phyloP scores from a whole-genome alignment of 2,329 filamentous ascomycete species.

The Xylariaceae sp. region DNA sequence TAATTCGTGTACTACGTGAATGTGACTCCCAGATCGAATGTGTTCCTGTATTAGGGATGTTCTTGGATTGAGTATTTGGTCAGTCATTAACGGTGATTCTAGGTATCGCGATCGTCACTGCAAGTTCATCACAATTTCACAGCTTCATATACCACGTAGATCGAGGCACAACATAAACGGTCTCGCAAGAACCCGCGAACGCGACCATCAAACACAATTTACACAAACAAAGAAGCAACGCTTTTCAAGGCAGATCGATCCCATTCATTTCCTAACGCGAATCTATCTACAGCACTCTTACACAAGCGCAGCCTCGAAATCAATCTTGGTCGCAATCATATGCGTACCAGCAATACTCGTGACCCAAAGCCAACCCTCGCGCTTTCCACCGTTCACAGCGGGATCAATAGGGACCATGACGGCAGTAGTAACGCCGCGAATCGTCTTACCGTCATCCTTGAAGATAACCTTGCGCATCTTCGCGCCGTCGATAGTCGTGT shows the following conservation, averaged over 20 bases:
- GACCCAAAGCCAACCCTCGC: slow-evolving; percentile 52
- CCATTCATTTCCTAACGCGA: neutral
- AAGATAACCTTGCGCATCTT: slow-evolving; percentile 43
- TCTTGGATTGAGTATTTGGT: too few species aligned
- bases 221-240: neutral
- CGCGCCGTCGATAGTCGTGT: slow-evolving; percentile 33
- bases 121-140: too few species aligned
- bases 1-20: too few species aligned
- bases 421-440: slow-evolving; percentile 47
- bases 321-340: slow-evolving; percentile 48
- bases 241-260: too few species aligned
- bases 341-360: slow-evolving; percentile 49
- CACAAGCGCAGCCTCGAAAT: slow-evolving; percentile 34
- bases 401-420: slow-evolving; percentile 51
- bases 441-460: slow-evolving; percentile 49
- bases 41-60: too few species aligned
- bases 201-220: neutral
- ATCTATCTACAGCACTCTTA: neutral
- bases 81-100: too few species aligned
- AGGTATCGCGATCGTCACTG: too few species aligned
- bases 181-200: neutral
- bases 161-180: too few species aligned
- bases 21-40: too few species aligned
- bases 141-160: too few species aligned
- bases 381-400: slow-evolving; percentile 36